A percentile compares a stretch with the other conserved stretches of the same genome.
Conservation (phyloP, 495 filamentous ascomycete species). For the Tuber melanosporum region DNA sequence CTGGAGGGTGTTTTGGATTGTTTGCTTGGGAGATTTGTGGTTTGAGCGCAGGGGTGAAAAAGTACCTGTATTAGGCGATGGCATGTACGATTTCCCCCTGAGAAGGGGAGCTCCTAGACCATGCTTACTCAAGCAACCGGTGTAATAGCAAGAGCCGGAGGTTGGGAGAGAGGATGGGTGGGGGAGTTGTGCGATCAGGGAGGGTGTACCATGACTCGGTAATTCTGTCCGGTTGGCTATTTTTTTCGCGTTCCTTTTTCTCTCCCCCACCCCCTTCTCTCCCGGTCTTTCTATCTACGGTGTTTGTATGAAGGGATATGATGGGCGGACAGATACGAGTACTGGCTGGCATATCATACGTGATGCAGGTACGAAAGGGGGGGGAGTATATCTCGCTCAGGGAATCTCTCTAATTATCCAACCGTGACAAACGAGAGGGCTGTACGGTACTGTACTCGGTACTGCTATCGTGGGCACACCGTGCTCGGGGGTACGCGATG, state of each 20-base stretch:
- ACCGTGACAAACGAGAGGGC: not conserved
- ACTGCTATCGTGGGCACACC: not conserved
- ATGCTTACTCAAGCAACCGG: not conserved
- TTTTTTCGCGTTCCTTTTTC: not conserved
- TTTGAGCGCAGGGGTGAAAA: not conserved
- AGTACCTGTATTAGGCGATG: not conserved
- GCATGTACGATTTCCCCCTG: not conserved
- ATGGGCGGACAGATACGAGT: not conserved
- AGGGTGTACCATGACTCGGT: not conserved
- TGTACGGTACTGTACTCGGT: not conserved
- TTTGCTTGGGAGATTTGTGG: conserved; percentile 1
- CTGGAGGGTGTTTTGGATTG: not conserved
- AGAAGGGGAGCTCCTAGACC: not conserved
- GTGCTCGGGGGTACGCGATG: not conserved
- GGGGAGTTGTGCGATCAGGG: not conserved
- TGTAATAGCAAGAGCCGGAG: not conserved
- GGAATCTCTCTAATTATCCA: not conserved
- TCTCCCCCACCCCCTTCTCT: not conserved
- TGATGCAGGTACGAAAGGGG: not conserved
- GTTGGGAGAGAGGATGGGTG: not conserved
- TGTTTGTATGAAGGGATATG: conserved; percentile 2
- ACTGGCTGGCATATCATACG: not conserved
- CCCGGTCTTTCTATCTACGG: not conserved
- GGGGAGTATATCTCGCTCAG: no score
- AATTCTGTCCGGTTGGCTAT: not conserved